Conservation (phyloP, 169 alveolate genomes). For the Plasmodium relictum region DNA sequence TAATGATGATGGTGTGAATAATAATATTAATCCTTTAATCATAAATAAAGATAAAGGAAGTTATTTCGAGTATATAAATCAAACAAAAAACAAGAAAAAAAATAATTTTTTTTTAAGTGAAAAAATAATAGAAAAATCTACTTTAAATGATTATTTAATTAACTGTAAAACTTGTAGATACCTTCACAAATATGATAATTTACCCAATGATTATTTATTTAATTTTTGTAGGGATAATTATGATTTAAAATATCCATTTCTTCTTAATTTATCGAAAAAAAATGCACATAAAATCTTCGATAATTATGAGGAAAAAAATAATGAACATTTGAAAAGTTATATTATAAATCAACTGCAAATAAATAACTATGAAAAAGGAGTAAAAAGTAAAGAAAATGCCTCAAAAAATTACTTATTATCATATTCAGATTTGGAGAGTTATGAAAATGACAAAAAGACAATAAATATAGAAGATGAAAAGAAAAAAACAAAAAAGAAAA, state of each 20-base stretch:
- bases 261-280: slow-evolving; percentile 27
- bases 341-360: neutral
- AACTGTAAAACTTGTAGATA: slow-evolving; percentile 45
- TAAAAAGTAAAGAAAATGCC: neutral
- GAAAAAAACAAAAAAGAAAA: too few relatives aligned
- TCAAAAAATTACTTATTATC: neutral
- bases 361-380: neutral
- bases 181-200: slow-evolving; percentile 37
- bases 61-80: neutral
- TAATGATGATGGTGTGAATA: neutral
- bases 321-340: neutral
- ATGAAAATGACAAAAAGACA: slow-evolving; percentile 2
- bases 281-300: neutral
- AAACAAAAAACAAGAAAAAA: neutral
- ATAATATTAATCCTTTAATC: neutral
- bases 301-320: slow-evolving; percentile 6
- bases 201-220: slow-evolving; percentile 43
- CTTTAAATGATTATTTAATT: slow-evolving; percentile 11
- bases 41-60: neutral
- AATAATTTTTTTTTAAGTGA: neutral
- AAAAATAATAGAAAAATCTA: neutral
- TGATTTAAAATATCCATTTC: slow-evolving; percentile 5
- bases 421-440: slow-evolving; percentile 18
- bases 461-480: too few relatives aligned
- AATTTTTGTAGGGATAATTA: neutral